phyloP scores from a whole-genome alignment of 257 asterid species.

The Phtheirospermum japonicum region DNA sequence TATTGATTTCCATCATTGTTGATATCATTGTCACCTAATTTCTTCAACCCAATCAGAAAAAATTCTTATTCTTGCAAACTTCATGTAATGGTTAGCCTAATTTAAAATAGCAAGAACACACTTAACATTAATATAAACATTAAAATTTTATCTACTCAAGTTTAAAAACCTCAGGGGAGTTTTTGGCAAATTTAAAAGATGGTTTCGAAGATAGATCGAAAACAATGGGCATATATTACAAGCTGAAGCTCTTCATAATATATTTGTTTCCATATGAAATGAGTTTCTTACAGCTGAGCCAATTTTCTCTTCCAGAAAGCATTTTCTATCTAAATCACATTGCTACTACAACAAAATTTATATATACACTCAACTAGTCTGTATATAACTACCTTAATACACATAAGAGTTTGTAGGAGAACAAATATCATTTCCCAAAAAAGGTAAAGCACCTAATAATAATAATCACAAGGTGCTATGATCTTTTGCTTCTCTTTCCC shows the following conservation, averaged over 20 bases:
- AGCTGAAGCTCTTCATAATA: no score
- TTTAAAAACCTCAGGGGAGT: not conserved
- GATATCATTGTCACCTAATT: constrained; percentile 6
- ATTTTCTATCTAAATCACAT: constrained; percentile 27
- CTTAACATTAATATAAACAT: no score
- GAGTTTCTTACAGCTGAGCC: no score
- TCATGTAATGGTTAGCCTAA: not conserved
- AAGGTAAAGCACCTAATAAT: not conserved
- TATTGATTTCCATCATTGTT: constrained; percentile 13
- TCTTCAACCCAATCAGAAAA: constrained; percentile 5
- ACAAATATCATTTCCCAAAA: not conserved
- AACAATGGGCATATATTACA: not conserved
- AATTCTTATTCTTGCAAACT: not conserved
- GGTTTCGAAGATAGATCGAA: no score
- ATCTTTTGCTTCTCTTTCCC: constrained; percentile 52
- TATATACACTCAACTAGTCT: constrained; percentile 27
- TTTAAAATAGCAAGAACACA: not conserved
- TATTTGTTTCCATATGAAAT: no score
- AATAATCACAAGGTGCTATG: constrained; percentile 8
- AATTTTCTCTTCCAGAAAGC: constrained; percentile 11
- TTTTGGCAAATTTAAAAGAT: no score
- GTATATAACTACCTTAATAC: constrained; percentile 5
- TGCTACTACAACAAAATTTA: constrained; percentile 29
- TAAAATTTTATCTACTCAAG: no score
- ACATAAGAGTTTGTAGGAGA: not conserved